Base-by-base conservation (phyloP, 2,329 filamentous ascomycete species). In the Penicillium nordicum region DNA sequence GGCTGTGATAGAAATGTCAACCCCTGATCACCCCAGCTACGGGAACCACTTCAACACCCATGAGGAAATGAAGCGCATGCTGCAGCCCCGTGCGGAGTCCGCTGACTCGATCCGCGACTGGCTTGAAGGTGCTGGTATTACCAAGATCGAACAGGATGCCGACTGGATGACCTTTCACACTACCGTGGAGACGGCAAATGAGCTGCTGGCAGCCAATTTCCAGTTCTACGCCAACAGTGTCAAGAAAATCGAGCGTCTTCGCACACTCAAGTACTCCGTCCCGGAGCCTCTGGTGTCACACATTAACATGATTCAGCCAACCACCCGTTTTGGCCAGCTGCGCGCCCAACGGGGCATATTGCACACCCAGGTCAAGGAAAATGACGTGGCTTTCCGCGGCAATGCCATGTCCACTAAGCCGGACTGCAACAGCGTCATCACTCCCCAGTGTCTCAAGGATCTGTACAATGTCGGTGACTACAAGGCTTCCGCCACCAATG, bases 21-120 rank as follows among this genome's bases (percentile, higher is more conserved):
- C 80, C 0, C 82, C 82, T 0, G 71, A 68, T 5, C 73, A 79
- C 54, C 54, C 66, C 1, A 74, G 72, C 18, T 83, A 83, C 57
- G 81, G 82, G 18, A 72, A 76, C 42, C 76, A 83, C 60, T 75
- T 82, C 61, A 70, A 74, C 16, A 66, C 66, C 14, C 75, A 78
- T 8, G 72, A 79, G 10, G 77, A 82, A 58, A 78, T 83, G 53
- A 77, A 79, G 52, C 72, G 74, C 10, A 75, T 84, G 59, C 73
- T 84, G 25, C 72, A 72, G 5, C 82, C 82, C 0, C 73, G 67
- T 14, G 63, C 67, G 9, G 66, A 72, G 3, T 73, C 79, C 0
- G 67, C 75, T 1, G 65, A 73, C 6, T 67, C 75, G 0, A 74
- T 83, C 14, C 70, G 74, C 9, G 57, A 66, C 44, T 84, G 82